Conservation (phyloP, 768 basidiomycete species). For the Mycena alexandri region DNA sequence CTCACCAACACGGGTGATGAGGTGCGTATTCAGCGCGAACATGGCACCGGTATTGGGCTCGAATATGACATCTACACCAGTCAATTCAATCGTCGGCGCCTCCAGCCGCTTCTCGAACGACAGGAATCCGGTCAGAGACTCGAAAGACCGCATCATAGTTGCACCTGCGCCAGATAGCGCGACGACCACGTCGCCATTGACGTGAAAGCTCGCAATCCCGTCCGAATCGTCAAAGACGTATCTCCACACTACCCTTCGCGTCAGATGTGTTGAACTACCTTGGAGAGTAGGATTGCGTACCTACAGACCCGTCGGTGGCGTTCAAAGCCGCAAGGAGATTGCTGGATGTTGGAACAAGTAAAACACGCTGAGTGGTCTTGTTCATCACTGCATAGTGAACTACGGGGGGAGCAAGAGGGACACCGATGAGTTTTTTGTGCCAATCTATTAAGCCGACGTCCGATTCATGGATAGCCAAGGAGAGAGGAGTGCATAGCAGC, state of each 20-base stretch:
- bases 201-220: constrained; percentile 71
- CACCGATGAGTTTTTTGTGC: constrained; percentile 83
- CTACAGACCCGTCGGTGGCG: constrained; percentile 74
- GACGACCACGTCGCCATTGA: constrained; percentile 60
- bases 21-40: constrained; percentile 71
- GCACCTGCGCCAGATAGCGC: constrained; percentile 84
- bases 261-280: constrained; percentile 5
- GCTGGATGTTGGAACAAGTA: constrained; percentile 75
- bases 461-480: constrained; percentile 72
- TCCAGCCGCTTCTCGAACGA: constrained; percentile 76
- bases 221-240: constrained; percentile 81
- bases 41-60: constrained; percentile 51
- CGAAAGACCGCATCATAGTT: constrained; percentile 76
- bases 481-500: constrained; percentile 35
- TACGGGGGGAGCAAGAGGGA: constrained; percentile 74
- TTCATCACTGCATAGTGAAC: constrained; percentile 60
- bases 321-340: constrained; percentile 86
- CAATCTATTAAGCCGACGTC: constrained; percentile 90
- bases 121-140: constrained; percentile 71
- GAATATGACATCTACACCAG: constrained; percentile 66
- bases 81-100: constrained; percentile 53
- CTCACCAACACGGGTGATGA: constrained; percentile 67
- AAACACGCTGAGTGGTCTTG: constrained; percentile 52
- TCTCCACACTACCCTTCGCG: constrained; percentile 75
- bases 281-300: constrained; percentile 57